Percentiles rank a stretch among this genome's conserved stretches.
Evolutionary conservation across 1,284 basidiomycete species (phyloP).

Genomic region (Microbotryomycetes sp.): DNA sequence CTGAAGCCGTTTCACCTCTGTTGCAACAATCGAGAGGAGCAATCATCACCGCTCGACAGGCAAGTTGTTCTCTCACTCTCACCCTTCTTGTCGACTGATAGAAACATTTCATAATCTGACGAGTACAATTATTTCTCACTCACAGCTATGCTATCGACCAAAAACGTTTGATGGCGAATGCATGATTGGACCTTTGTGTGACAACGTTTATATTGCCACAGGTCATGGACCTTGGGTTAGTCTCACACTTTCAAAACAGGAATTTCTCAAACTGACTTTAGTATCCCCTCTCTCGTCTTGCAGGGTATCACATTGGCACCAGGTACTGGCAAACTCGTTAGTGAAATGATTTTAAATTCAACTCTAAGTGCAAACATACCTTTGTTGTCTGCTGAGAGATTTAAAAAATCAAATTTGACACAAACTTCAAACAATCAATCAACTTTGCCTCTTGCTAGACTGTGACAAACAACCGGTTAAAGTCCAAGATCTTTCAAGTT

Average conservation of each 20-base stretch:
- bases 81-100: background rate
- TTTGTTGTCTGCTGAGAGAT: conserved; percentile 4
- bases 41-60: conserved; percentile 16
- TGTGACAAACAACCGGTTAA: too few relatives aligned
- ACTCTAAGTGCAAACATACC: conserved; percentile 16
- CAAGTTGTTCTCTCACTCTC: conserved; percentile 1
- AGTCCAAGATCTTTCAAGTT: too few relatives aligned
- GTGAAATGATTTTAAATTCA: conserved; percentile 12
- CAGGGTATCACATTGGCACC: conserved; percentile 28
- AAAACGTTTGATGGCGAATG: conserved; percentile 24
- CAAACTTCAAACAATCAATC: too few relatives aligned
- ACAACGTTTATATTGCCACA: conserved; percentile 12
- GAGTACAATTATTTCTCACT: background rate
- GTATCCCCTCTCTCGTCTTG: background rate
- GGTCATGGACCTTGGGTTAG: conserved; percentile 33
- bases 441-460: too few relatives aligned
- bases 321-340: conserved; percentile 19
- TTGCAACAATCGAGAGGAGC: conserved; percentile 28
- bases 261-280: background rate
- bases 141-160: conserved; percentile 32
- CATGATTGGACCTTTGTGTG: conserved; percentile 10
- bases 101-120: background rate
- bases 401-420: conserved; percentile 1
- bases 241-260: background rate
- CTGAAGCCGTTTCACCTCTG: conserved; percentile 17